Evolutionary conservation across 805 yeast species (phyloP).

Genomic region (Barnettozyma vustinii): DNA sequence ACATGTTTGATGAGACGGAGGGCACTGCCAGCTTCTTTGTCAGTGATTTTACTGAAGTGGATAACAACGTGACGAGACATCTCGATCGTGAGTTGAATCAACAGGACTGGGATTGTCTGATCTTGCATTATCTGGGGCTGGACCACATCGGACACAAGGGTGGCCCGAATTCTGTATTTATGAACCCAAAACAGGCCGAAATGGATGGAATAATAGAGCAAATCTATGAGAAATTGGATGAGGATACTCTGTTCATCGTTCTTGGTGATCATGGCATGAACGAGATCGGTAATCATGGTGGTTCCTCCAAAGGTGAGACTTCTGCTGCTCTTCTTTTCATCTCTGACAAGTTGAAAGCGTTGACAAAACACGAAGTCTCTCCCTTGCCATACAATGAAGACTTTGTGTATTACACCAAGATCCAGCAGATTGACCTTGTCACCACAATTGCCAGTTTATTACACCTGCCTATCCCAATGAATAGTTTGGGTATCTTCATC

Average conservation of each 20-base stretch:
- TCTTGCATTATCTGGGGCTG: slow-evolving; percentile 86
- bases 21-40: slow-evolving; percentile 95
- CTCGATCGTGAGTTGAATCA: slow-evolving; percentile 49
- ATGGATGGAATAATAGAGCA: slow-evolving; percentile 67
- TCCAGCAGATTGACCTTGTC: slow-evolving; percentile 82
- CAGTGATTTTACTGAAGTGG: slow-evolving; percentile 92
- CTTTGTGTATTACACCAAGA: slow-evolving; percentile 45
- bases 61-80: slow-evolving; percentile 87
- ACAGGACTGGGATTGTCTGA: slow-evolving; percentile 74
- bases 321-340: slow-evolving; percentile 73
- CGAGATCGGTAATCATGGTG: slow-evolving; percentile 94
- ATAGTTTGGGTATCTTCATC: slow-evolving; percentile 74
- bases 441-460: slow-evolving; percentile 74
- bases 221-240: slow-evolving; percentile 42
- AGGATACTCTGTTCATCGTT: slow-evolving; percentile 61
- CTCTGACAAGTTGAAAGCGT: slow-evolving; percentile 49
- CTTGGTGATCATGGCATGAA: slow-evolving; percentile 98
- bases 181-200: slow-evolving; percentile 79
- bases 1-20: slow-evolving; percentile 57
- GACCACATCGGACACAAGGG: slow-evolving; percentile 99
- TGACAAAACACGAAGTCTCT: slow-evolving; percentile 11
- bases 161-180: slow-evolving; percentile 76
- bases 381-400: slow-evolving; percentile 31
- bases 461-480: slow-evolving; percentile 86
- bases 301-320: slow-evolving; percentile 89